Evolutionary conservation across 371 early-diverging fungal genomes (phyloP), one percentile per base, ranked within the genome.

Genomic region (Modicella reniformis): DNA sequence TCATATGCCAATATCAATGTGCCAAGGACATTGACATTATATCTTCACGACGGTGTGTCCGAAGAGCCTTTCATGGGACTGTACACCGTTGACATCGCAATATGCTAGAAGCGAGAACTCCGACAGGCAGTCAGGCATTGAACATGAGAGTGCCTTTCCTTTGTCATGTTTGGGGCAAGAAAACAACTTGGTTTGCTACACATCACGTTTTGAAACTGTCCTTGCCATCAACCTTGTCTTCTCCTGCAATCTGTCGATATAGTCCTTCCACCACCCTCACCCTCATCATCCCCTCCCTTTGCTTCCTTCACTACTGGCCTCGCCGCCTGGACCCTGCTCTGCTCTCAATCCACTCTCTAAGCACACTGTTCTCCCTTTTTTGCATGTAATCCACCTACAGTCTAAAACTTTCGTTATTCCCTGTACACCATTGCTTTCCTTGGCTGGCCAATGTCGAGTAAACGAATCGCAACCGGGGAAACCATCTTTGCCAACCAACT

Each of bases 401-500:
- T n/a, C 26, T 19, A 30, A 19, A 25, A 40, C 53, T 19, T 37
- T 37, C 21, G n/a, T 23, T n/a, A 41, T 51, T 44, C 32, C 44
- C 29, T 60, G 52, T 47, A 52, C 34, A 48, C 30, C 53, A 26
- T 12, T 32, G 55, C 57, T 55, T 44, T 50, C 48, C 44, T 44
- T 54, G 55, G 48, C 55, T 29, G 50, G 40, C 60, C 65, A 52
- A 79, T 79, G 79, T 64, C 79, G 66, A 79, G 63, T 70, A 76
- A 58, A 60, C 59, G 68, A 62, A 65, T 62, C 59, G 70, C 66
- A 48, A 69, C 79, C 37, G 79, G 79, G 48, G 79, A 79, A 54
- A 79, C 79, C 72, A 68, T 79, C 73, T 63, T 41, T 79, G 79
- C 79, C 54, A 71, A 65, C 65, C 74, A 80, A 62, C 80, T 74